Evolutionary conservation across 1,284 basidiomycete genomes (phyloP).

Genomic region (Exobasidium cylindrosporum): DNA sequence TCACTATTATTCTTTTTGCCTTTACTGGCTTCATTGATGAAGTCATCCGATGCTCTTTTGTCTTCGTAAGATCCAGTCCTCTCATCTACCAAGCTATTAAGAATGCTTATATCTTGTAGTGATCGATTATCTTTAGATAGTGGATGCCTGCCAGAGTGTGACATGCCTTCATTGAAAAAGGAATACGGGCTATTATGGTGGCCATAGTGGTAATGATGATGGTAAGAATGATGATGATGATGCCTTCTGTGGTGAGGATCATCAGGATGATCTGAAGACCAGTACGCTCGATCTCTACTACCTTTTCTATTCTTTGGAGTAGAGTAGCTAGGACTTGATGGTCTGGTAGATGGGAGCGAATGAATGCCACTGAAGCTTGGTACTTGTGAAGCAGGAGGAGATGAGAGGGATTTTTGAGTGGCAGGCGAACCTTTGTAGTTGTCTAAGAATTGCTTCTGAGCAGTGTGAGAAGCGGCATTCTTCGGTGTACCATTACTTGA

Average conservation of each 20-base stretch:
- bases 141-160: not conserved
- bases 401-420: not conserved
- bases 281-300: not conserved
- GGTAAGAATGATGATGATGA: not conserved
- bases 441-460: no score
- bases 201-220: constrained; percentile 2
- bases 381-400: not conserved
- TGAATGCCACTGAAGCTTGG: not conserved
- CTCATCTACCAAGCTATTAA: constrained; percentile 19
- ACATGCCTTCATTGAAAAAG: not conserved
- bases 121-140: constrained; percentile 21
- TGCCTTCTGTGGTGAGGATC: not conserved
- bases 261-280: not conserved
- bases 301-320: no score
- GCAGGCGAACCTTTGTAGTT: no score
- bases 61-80: constrained; percentile 27
- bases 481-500: no score
- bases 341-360: not conserved
- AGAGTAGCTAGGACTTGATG: not conserved
- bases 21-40: constrained; percentile 27
- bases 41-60: constrained; percentile 21
- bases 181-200: not conserved
- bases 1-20: constrained; percentile 22
- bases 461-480: no score
- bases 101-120: constrained; percentile 20